Percentiles rank a stretch among this genome's conserved stretches.
Conservation (phyloP, 805 yeast genomes). For the Candida ponderosae region DNA sequence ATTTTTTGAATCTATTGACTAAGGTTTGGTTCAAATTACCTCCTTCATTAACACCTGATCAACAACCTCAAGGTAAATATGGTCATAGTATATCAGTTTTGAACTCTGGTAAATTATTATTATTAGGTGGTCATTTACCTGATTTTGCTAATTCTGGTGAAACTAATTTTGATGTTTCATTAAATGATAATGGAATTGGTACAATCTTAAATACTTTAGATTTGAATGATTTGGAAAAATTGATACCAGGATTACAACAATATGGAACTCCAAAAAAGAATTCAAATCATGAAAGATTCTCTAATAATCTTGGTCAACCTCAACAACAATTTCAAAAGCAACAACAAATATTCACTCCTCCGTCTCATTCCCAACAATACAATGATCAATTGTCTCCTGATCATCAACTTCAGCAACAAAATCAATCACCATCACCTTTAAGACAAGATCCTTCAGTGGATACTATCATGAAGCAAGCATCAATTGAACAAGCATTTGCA, state of each 20-base stretch:
- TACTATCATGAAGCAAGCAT: too few species aligned
- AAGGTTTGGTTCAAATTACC: slow-evolving; percentile 68
- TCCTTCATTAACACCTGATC: slow-evolving; percentile 27
- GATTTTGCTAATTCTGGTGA: slow-evolving; percentile 50
- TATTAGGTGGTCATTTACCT: slow-evolving; percentile 89
- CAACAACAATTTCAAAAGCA: slow-evolving; percentile 7
- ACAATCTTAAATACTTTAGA: slow-evolving; percentile 62
- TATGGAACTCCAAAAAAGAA: slow-evolving; percentile 27
- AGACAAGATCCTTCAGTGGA: not conserved
- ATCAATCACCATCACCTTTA: slow-evolving; percentile 2
- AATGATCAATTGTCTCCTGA: slow-evolving; percentile 20
- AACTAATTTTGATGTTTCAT: slow-evolving; percentile 44
- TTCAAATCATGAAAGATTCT: slow-evolving; percentile 10
- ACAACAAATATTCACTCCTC: slow-evolving; percentile 1
- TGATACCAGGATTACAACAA: slow-evolving; percentile 29
- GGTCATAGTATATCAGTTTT: slow-evolving; percentile 83
- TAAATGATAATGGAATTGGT: slow-evolving; percentile 45
- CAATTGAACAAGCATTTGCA: slow-evolving; percentile 18
- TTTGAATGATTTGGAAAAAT: slow-evolving; percentile 24
- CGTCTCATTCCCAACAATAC: slow-evolving; percentile 3
- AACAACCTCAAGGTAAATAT: slow-evolving; percentile 72
- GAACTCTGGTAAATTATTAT: slow-evolving; percentile 57
- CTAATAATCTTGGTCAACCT: slow-evolving; percentile 1
- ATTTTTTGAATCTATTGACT: slow-evolving; percentile 68
- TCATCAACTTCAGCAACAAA: slow-evolving; percentile 11